A percentile compares a stretch with the other conserved stretches of the same genome.
Evolutionary conservation across 257 asterid species (phyloP).

Genomic region (Voacanga thouarsii): DNA sequence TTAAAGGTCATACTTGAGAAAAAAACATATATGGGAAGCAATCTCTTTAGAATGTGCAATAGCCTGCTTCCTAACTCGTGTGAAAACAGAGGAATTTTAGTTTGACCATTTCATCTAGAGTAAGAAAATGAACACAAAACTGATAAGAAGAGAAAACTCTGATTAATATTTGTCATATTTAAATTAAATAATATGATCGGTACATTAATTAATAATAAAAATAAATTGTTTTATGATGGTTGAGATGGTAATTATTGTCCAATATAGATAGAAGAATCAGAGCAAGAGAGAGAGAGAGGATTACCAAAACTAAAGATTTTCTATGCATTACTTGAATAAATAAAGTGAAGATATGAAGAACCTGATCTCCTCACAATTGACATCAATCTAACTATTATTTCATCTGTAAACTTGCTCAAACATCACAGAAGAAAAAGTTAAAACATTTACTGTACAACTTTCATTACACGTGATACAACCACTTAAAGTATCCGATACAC

Average conservation of each 20-base stretch:
- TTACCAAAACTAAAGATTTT: neutral
- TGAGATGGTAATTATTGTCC: neutral
- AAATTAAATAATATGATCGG: neutral
- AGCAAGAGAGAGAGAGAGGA: neutral
- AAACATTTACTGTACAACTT: too few relatives aligned
- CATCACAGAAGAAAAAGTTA: conserved; percentile 13
- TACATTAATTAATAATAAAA: neutral
- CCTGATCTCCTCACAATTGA: neutral
- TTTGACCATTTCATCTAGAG: conserved; percentile 3
- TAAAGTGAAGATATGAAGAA: neutral
- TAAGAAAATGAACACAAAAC: neutral
- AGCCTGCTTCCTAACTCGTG: conserved; percentile 79
- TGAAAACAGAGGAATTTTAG: conserved; percentile 20
- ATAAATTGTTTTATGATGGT: conserved; percentile 14
- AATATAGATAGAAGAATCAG: neutral
- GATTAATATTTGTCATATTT: neutral
- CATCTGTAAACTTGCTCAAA: neutral
- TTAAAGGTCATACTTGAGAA: conserved; percentile 60
- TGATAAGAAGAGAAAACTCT: neutral
- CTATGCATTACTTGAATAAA: neutral
- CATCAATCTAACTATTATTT: neutral
- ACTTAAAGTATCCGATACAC: too few relatives aligned
- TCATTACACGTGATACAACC: too few relatives aligned
- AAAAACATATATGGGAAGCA: conserved; percentile 91
- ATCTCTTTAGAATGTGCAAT: conserved; percentile 84